Evolutionary conservation across 1,284 basidiomycete genomes (phyloP), one percentile per base, ranked within the genome.

Genomic region (Termitomyces sp.): DNA sequence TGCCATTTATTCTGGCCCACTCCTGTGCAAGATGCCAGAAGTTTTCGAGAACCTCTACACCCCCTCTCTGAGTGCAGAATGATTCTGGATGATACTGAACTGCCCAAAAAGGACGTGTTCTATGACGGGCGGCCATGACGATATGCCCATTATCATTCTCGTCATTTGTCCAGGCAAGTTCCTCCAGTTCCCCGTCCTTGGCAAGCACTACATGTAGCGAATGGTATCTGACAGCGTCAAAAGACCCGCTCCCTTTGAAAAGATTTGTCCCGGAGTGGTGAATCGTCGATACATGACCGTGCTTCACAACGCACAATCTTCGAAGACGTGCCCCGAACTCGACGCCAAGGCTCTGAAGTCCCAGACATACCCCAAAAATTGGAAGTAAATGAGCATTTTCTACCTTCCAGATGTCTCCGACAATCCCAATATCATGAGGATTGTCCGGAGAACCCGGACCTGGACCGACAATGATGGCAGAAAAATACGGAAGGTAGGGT

Each of bases 61-160:
- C 88, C 9, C 84, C 84, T 2, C 77, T 79, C 45, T 73, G 70
- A 2, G 86, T 90, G 59, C 84, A 78, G 1, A 84, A 80, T 7
- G 85, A 91, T 70, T 96, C 95, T 1, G 95, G 96, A 68, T 98
- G 96, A 65, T 97, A 98, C 67, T 98, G 95, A 2, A 98, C 94
- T 2, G 92, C 93, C 84, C 89, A 95, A 61, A 95, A 90, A 0
- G 94, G 92, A 58, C 79, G 80, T 10, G 64, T 68, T 43, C 64
- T 74, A 67, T 95, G 93, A 61, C 76, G 78, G 30, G 79, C 69
- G 28, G 82, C 87, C 88, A 91, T 91, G 19, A 86, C 71, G 17
- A 90, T 82, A 39, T 61, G 70, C 3, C 85, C 84, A 60, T 88
- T 84, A 54, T 86, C 85, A 36, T 70, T 68, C 17, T 73, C 79